Evolutionary conservation across 345 rosid species (phyloP), one percentile per base, ranked within the genome.

Genomic region (Populus nigra): DNA sequence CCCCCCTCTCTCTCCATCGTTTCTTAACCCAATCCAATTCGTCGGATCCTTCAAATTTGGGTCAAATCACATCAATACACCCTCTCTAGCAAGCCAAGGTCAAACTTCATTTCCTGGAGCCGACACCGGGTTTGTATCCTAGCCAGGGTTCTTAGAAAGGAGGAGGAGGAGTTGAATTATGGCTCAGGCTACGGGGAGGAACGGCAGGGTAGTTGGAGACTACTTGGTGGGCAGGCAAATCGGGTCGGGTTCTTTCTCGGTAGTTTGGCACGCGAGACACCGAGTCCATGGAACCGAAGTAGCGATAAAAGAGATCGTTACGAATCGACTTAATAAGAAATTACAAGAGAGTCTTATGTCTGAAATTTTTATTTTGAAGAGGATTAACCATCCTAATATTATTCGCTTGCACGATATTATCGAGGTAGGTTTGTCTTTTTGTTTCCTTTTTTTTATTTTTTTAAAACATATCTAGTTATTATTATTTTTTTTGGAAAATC

Each of bases 221-320:
- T 96, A 96, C 80, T 72, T 84, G 79, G 90, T 92, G 29, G 93
- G 97, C 38, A 80, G 86, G 47, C 88, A 91, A 86, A 92, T 96
- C 85, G 99, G 99, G 74, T 96, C 95, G 71, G 98, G 99, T 83
- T 96, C 99, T 31, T 96, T 94, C 90, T 96, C 99, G 3, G 90
- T 88, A n/a, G 98, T 96, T 12, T 96, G 94, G 91, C 97, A 90
- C 41, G 99, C 94, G 41, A 85, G 91, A 83, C 99, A 96, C 85
- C 88, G 92, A 31, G 88, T 89, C 74, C 94, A 94, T 67, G 98
- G 97, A 69, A 92, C 94, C 49, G 92, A 88, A 69, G 99, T 96
- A 59, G 99, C 98, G 71, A 96, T 96, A 67, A 96, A 96, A 84
- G 98, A 96, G 93, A 96, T 96, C 83, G 89, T 76, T 17, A 88